phyloP scores from a whole-genome alignment of 2,329 filamentous ascomycete species.

The Fusarium scirpi region DNA sequence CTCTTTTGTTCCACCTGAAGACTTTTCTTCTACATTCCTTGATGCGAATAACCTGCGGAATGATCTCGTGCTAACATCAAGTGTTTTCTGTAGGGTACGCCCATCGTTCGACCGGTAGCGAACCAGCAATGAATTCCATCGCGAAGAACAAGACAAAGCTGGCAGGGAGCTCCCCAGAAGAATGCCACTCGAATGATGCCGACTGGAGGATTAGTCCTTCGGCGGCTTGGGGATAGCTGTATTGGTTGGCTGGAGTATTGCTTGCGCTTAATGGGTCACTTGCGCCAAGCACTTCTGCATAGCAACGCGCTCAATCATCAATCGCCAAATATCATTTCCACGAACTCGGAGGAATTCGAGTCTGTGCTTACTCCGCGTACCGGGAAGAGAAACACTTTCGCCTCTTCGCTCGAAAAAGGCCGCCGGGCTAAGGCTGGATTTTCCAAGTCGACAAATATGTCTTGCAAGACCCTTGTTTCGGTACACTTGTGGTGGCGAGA shows the following conservation, averaged over 20 bases:
- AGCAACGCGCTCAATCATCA: not conserved
- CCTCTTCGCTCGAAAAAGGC: not conserved
- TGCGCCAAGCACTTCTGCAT: too few species aligned
- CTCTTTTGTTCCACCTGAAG: not conserved
- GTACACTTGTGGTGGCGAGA: not conserved
- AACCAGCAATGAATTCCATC: not conserved
- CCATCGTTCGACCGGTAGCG: not conserved
- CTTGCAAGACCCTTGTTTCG: not conserved
- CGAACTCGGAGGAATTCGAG: not conserved
- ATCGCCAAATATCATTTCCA: not conserved
- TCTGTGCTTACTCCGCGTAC: not conserved
- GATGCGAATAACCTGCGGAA: not conserved
- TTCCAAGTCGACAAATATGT: not conserved
- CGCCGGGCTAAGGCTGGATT: too few species aligned
- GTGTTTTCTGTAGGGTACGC: not conserved
- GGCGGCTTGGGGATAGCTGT: too few species aligned
- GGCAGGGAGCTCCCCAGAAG: not conserved
- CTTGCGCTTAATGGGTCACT: not conserved
- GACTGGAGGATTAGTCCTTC: fast-evolving
- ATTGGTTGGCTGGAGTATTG: too few species aligned
- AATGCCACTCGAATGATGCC: not conserved
- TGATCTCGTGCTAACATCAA: not conserved
- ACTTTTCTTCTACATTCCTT: not conserved
- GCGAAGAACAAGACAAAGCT: not conserved
- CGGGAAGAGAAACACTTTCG: too few species aligned